Conservation (phyloP, 2,329 filamentous ascomycete species). For the Fusarium odoratissimum region DNA sequence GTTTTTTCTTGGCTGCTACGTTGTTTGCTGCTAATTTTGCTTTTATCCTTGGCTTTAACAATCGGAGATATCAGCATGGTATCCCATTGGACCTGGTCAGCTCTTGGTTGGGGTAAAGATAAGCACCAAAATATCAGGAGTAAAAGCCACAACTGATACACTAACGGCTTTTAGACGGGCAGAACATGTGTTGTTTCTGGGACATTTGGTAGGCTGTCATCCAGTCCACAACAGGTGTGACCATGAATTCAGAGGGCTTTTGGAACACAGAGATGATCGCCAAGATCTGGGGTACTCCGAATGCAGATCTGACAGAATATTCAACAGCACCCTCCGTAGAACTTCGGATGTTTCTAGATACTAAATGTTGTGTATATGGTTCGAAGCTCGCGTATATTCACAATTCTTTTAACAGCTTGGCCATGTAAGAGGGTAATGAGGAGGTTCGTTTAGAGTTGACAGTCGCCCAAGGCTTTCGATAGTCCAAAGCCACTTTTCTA, state of each 20-base stretch:
- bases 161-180: neutral
- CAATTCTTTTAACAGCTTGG: fast-evolving
- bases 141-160: neutral
- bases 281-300: neutral
- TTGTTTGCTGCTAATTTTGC: neutral
- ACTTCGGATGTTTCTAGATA: fast-evolving
- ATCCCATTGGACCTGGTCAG: neutral
- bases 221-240: neutral
- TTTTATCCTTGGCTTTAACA: neutral
- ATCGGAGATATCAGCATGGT: neutral
- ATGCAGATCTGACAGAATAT: neutral
- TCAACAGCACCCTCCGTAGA: neutral
- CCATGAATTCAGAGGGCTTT: neutral
- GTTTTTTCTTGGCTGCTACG: neutral
- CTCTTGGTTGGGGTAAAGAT: neutral
- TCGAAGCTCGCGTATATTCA: neutral
- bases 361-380: fast-evolving
- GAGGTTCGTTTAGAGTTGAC: neutral
- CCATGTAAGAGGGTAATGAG: neutral
- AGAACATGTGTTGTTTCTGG: neutral
- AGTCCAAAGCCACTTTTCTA: neutral
- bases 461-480: neutral
- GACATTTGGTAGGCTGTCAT: neutral
- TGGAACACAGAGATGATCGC: neutral
- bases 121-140: neutral